Evolutionary conservation across 495 filamentous ascomycete species (phyloP).

Genomic region (Xylaria castorea): DNA sequence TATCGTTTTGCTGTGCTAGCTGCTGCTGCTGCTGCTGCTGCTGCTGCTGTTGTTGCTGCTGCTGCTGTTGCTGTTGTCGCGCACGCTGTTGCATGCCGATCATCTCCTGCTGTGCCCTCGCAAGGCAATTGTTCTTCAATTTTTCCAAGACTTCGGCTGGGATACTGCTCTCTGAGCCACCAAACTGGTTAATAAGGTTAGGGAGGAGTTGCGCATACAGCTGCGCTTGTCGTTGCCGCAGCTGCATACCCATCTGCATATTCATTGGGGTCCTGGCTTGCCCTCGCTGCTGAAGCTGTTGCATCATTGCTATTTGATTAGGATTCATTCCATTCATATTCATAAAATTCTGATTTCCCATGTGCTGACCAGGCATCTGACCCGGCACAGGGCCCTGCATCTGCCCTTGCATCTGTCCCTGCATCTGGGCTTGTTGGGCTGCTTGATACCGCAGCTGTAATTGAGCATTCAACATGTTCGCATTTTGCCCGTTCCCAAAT

Average conservation of each 20-base stretch:
- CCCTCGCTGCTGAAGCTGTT: slow-evolving; percentile 40
- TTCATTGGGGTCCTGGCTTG: slow-evolving; percentile 25
- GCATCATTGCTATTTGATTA: slow-evolving; percentile 48
- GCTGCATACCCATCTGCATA: slow-evolving; percentile 38
- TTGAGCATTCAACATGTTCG: slow-evolving; percentile 41
- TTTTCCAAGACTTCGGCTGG: slow-evolving; percentile 43
- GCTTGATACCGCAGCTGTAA: slow-evolving; percentile 45
- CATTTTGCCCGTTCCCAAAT: slow-evolving; percentile 42
- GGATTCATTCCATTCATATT: slow-evolving; percentile 44
- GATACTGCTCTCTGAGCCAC: slow-evolving; percentile 39
- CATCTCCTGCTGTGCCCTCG: slow-evolving; percentile 36
- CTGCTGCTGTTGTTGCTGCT: slow-evolving; percentile 44
- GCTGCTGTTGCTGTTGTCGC: slow-evolving; percentile 45
- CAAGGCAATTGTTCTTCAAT: slow-evolving; percentile 38
- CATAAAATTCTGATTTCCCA: slow-evolving; percentile 44
- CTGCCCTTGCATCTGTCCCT: slow-evolving; percentile 43
- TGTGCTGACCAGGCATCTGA: slow-evolving; percentile 44
- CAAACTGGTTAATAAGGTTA: slow-evolving; percentile 48
- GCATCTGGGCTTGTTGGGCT: slow-evolving; percentile 45
- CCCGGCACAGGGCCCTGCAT: slow-evolving; percentile 44
- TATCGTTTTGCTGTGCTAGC: slow-evolving; percentile 45
- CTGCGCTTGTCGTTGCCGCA: slow-evolving; percentile 44
- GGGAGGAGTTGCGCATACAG: slow-evolving; percentile 57
- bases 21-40: slow-evolving; percentile 37
- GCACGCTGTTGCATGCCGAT: slow-evolving; percentile 47